These are phyloP conservation scores for Sinapis alba DNA, from an alignment of 441 rosid species.

Conservation along the genomic window DNA sequence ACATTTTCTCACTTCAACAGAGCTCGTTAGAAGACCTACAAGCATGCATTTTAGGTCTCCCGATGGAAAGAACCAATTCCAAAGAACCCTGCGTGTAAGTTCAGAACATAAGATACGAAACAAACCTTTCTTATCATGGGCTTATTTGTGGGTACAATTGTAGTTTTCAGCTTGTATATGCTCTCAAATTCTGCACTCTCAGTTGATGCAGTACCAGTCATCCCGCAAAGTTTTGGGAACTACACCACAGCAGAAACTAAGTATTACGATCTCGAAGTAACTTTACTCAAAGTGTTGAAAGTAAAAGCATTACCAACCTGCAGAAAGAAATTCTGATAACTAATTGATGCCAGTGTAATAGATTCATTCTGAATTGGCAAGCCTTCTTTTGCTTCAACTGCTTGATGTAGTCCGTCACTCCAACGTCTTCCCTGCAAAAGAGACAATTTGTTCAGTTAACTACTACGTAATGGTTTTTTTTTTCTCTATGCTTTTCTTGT, in stretches of 20 bases:
- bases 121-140: slow-evolving; percentile 95
- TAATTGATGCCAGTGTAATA: slow-evolving; percentile 90
- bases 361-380: slow-evolving; percentile 98
- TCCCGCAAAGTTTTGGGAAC: slow-evolving; percentile 98
- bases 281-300: slow-evolving; percentile 26
- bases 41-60: neutral
- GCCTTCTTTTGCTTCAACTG: slow-evolving; percentile 97
- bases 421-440: slow-evolving; percentile 85
- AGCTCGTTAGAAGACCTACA: neutral
- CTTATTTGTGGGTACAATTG: slow-evolving; percentile 96
- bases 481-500: neutral
- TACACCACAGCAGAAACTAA: slow-evolving; percentile 35
- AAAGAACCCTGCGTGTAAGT: slow-evolving; percentile 6
- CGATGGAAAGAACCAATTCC: neutral
- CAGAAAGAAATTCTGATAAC: slow-evolving; percentile 97
- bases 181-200: slow-evolving; percentile 97
- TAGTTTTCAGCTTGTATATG: slow-evolving; percentile 96
- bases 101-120: slow-evolving; percentile 21
- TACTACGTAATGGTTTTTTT: neutral
- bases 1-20: slow-evolving; percentile 4
- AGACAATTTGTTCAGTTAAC: slow-evolving; percentile 20
- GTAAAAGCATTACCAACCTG: slow-evolving; percentile 62
- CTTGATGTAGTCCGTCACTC: slow-evolving; percentile 99
- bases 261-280: slow-evolving; percentile 7
- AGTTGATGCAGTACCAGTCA: slow-evolving; percentile 99